These are phyloP conservation scores for Coemansia sp. DNA, from an alignment of 192 early-diverging fungal species.

Conservation along the genomic window DNA sequence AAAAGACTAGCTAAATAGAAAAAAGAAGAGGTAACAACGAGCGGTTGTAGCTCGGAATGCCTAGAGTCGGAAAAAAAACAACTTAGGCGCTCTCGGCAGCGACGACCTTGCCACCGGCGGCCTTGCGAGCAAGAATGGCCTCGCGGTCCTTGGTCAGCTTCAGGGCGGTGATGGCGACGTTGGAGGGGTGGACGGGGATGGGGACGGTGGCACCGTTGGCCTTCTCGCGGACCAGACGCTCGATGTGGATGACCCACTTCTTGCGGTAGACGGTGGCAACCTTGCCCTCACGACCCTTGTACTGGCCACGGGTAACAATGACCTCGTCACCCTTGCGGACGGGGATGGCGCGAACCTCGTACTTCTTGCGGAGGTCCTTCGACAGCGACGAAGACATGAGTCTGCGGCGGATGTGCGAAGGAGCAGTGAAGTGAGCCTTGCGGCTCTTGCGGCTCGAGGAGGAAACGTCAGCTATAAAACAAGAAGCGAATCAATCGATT, in stretches of 20 bases:
- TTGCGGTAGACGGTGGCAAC: conserved; percentile 96
- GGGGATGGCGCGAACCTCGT: conserved; percentile 95
- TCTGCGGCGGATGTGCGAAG: conserved; percentile 89
- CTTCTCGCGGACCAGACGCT: conserved; percentile 97
- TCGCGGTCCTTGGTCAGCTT: conserved; percentile 98
- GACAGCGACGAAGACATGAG: conserved; percentile 96
- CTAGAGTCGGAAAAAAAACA: background rate
- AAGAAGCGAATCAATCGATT: conserved; percentile 2
- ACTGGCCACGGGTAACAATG: conserved; percentile 87
- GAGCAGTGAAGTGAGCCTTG: conserved; percentile 99
- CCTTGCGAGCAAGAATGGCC: conserved; percentile 89
- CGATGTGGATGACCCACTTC: conserved; percentile 99
- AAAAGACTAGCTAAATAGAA: background rate
- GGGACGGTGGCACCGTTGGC: conserved; percentile 90
- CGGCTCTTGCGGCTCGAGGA: conserved; percentile 91
- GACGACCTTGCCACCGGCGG: conserved; percentile 40
- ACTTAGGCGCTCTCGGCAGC: conserved; percentile 38
- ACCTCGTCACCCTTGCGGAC: conserved; percentile 99
- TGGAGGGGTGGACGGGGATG: conserved; percentile 97
- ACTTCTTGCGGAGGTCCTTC: conserved; percentile 98
- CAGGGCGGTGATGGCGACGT: conserved; percentile 94
- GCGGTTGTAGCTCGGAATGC: background rate
- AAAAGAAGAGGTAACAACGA: background rate
- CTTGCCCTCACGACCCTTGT: conserved; percentile 98
- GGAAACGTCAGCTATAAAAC: conserved; percentile 69